Evolutionary conservation across 176 grass and related monocot genomes (phyloP).

Genomic region (Carex littledalei): DNA sequence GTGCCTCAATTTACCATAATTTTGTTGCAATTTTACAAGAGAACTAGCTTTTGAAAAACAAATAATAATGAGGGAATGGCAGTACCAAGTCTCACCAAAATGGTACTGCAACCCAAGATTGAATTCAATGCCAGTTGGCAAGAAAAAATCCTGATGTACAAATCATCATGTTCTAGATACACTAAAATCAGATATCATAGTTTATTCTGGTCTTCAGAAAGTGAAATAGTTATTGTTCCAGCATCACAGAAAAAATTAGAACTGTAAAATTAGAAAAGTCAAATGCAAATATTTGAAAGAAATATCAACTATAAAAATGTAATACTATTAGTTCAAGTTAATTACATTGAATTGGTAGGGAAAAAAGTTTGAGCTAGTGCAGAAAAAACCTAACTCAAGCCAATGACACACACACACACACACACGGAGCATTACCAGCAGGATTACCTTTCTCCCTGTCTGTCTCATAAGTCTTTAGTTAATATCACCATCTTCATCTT

Average conservation of each 20-base stretch:
- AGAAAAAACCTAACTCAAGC: not conserved
- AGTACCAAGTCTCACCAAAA: not conserved
- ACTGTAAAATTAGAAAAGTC: not conserved
- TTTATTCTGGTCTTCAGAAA: not conserved
- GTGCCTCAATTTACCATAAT: not conserved
- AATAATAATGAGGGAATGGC: not conserved
- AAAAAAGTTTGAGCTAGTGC: not conserved
- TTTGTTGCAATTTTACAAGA: not conserved
- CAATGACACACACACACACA: not conserved
- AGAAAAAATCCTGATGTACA: not conserved
- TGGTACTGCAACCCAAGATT: not conserved
- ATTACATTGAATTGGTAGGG: not conserved
- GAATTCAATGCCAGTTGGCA: not conserved
- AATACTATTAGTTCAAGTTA: not conserved
- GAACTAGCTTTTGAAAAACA: not conserved
- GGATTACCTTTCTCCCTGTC: not conserved
- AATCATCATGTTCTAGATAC: not conserved
- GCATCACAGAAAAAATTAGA: not conserved
- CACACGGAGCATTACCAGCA: not conserved
- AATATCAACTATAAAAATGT: not conserved
- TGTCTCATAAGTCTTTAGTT: conserved; percentile 13
- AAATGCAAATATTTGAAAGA: not conserved
- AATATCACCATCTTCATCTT: conserved; percentile 28
- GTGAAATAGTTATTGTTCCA: not conserved
- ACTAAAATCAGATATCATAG: not conserved